Percentiles rank a stretch among this genome's conserved stretches.
Conservation (phyloP, 352 stramenopile genomes). For the Stephanocyclus meneghinianus region DNA sequence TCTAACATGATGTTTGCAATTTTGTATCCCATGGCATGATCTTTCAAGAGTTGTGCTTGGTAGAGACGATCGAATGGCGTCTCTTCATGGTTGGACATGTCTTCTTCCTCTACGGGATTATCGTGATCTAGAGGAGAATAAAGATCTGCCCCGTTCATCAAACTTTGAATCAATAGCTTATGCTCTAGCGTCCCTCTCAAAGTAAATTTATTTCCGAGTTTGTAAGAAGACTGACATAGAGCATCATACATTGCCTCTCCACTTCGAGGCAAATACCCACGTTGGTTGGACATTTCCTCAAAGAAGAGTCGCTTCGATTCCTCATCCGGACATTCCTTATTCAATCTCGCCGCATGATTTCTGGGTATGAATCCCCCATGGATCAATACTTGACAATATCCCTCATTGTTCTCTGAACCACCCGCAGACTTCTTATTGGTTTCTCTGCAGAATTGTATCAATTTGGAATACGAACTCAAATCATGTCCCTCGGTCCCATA, state of each 20-base stretch:
- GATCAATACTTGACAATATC: slow-evolving; percentile 37
- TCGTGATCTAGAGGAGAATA: slow-evolving; percentile 29
- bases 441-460: slow-evolving; percentile 58
- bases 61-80: slow-evolving; percentile 50
- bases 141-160: slow-evolving; percentile 41
- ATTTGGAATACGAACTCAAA: slow-evolving; percentile 59
- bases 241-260: slow-evolving; percentile 37
- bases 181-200: slow-evolving; percentile 28
- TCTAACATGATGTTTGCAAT: slow-evolving; percentile 47
- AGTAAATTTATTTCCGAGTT: neutral
- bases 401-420: neutral
- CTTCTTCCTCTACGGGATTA: slow-evolving; percentile 9
- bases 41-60: slow-evolving; percentile 74
- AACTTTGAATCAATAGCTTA: slow-evolving; percentile 47
- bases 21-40: slow-evolving; percentile 68
- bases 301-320: slow-evolving; percentile 33
- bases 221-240: slow-evolving; percentile 36
- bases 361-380: slow-evolving; percentile 74
- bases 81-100: slow-evolving; percentile 7
- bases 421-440: slow-evolving; percentile 17
- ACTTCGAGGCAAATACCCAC: slow-evolving; percentile 31
- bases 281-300: slow-evolving; percentile 36
- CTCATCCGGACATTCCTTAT: slow-evolving; percentile 59
- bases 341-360: slow-evolving; percentile 62
- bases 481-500: slow-evolving; percentile 71